Evolutionary conservation across 2,329 filamentous ascomycete genomes (phyloP), one percentile per base, ranked within the genome.

Genomic region (Ophiostoma montium): DNA sequence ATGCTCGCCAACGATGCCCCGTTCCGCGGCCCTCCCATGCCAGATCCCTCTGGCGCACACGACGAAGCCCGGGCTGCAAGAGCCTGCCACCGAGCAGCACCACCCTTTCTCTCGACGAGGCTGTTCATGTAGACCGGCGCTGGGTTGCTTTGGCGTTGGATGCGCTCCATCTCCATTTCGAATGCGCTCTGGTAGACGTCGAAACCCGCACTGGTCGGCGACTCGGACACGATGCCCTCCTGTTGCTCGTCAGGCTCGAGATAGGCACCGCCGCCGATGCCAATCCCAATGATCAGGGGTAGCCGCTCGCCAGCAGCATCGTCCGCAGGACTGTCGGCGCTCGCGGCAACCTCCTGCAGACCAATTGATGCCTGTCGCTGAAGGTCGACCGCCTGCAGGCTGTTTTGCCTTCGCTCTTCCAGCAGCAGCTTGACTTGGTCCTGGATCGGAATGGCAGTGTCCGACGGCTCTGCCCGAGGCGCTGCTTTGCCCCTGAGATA

Each of bases 141-240:
- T 13, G 69, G 66, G 18, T 51, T 61, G 33, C 57, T 58, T 47
- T 63, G 67, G 59, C 56, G 41, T 51, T 64, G 67, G 58, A 95
- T 90, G 15, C 82, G 75, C 51, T 83, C 75, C 27, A 92, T 76
- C 65, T 95, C 86, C 53, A 84, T 77, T 59, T 86, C 79, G 61
- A 94, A 95, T 0, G 90, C 90, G 1, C 76, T 78, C 62, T 94
- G 86, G 62, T 95, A 95, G 51, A 96, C 82, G 60, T 92, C 81
- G 57, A 86, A 86, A 52, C 94, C 87, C 6, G 86, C 84, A 1
- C 82, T 83, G 0, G 82, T 82, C 3, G 90, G 90, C 1, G 86
- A 94, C 63, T 95, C 88, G 30, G 85, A 86, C 36, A 95, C 80
- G 5, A 82, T 62, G 19, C 15, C 51, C 2, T 16, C 39, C 36